Evolutionary conservation across 768 basidiomycete genomes (phyloP).

Genomic region (Pluteus cervinus): DNA sequence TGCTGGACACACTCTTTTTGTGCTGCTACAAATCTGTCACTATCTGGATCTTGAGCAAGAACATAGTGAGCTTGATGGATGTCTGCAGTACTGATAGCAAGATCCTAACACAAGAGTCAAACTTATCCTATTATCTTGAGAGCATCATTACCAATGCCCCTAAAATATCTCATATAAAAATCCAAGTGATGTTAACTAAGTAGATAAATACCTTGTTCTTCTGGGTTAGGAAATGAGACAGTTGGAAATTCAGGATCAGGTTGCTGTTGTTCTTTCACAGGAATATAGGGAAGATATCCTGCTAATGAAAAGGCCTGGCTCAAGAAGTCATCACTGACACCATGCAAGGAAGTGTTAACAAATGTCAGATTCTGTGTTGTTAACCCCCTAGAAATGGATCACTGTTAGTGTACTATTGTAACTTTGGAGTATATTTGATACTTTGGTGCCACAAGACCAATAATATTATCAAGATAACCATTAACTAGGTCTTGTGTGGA

Average conservation of each 20-base stretch:
- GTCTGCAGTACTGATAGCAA: slow-evolving; percentile 62
- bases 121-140: not conserved
- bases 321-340: slow-evolving; percentile 70
- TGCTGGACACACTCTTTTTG: slow-evolving; percentile 48
- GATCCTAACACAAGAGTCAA: slow-evolving; percentile 40
- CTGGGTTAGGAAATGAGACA: slow-evolving; percentile 83
- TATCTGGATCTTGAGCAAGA: slow-evolving; percentile 86
- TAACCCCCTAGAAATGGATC: slow-evolving; percentile 26
- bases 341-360: slow-evolving; percentile 89
- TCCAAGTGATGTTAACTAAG: not conserved
- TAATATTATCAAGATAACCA: slow-evolving; percentile 47
- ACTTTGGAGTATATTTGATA: slow-evolving; percentile 4
- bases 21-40: slow-evolving; percentile 77
- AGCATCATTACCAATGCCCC: slow-evolving; percentile 40
- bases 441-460: slow-evolving; percentile 20
- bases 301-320: slow-evolving; percentile 49
- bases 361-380: slow-evolving; percentile 57
- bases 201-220: slow-evolving; percentile 65
- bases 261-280: slow-evolving; percentile 58
- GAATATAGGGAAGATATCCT: slow-evolving; percentile 52
- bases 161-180: slow-evolving; percentile 12
- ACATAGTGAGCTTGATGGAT: slow-evolving; percentile 51
- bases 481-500: slow-evolving; percentile 52
- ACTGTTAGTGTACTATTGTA: not conserved
- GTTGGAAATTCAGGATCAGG: slow-evolving; percentile 88